phyloP scores from a whole-genome alignment of 495 filamentous ascomycete species.

The Cercophora newfieldiana region DNA sequence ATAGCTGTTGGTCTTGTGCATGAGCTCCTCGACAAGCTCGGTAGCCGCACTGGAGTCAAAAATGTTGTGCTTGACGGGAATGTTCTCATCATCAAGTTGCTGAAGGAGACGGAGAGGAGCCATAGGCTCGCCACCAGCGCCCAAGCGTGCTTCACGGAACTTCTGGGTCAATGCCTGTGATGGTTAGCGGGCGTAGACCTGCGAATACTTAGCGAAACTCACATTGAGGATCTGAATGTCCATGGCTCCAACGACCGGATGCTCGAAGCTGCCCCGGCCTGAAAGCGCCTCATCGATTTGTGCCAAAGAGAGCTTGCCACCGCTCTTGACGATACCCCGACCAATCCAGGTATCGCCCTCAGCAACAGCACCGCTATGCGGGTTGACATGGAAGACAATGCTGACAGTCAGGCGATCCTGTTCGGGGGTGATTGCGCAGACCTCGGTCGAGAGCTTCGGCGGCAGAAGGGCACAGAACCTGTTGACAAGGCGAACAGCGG shows the following conservation, averaged over 20 bases:
- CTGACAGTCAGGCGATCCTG: slow-evolving; percentile 89
- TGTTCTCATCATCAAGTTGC: slow-evolving; percentile 97
- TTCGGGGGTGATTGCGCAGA: slow-evolving; percentile 83
- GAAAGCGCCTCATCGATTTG: slow-evolving; percentile 79
- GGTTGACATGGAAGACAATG: slow-evolving; percentile 85
- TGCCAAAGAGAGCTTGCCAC: slow-evolving; percentile 76
- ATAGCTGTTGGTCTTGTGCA: slow-evolving; percentile 84
- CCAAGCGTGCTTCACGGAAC: slow-evolving; percentile 83
- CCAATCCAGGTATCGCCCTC: slow-evolving; percentile 91
- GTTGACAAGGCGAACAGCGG: slow-evolving; percentile 91
- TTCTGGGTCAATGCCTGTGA: slow-evolving; percentile 71
- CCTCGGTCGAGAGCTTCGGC: slow-evolving; percentile 74
- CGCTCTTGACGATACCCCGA: slow-evolving; percentile 89
- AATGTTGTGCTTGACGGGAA: slow-evolving; percentile 92
- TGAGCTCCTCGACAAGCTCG: slow-evolving; percentile 91
- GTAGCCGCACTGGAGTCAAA: slow-evolving; percentile 88
- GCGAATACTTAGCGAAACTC: slow-evolving; percentile 31
- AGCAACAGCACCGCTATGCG: slow-evolving; percentile 70
- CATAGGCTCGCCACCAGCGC: slow-evolving; percentile 72
- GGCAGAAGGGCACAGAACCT: slow-evolving; percentile 90
- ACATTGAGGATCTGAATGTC: slow-evolving; percentile 77
- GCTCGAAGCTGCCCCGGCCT: slow-evolving; percentile 56
- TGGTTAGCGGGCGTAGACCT: slow-evolving; percentile 31
- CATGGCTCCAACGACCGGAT: slow-evolving; percentile 61
- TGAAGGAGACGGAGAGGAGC: slow-evolving; percentile 85